Evolutionary conservation across 495 filamentous ascomycete genomes (phyloP).

Genomic region (Recurvomyces mirabilis): DNA sequence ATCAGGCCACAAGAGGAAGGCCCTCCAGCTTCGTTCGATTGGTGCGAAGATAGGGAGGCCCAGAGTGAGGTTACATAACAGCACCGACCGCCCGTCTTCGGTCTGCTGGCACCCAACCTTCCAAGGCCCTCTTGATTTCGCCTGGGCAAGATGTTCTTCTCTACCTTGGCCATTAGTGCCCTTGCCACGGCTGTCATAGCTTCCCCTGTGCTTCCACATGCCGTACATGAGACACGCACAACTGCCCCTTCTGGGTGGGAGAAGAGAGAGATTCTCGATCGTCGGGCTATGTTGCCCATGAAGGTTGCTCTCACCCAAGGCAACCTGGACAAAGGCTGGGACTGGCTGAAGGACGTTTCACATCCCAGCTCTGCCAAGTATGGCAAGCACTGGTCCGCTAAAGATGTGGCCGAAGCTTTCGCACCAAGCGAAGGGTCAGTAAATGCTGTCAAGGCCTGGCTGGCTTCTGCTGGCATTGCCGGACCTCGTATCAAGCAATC

Average conservation of each 20-base stretch:
- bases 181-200: background rate
- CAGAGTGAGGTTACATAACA: too few species aligned
- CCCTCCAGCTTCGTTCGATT: too few species aligned
- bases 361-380: conserved; percentile 20
- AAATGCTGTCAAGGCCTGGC: conserved; percentile 17
- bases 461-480: conserved; percentile 13
- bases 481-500: conserved; percentile 12
- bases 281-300: conserved; percentile 14
- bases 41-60: too few species aligned
- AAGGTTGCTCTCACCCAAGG: conserved; percentile 16
- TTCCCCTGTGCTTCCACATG: background rate
- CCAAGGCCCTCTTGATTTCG: too few species aligned
- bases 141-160: too few species aligned
- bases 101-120: too few species aligned
- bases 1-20: too few species aligned
- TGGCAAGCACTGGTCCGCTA: conserved; percentile 22
- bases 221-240: conserved; percentile 10
- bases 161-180: background rate
- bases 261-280: conserved; percentile 9
- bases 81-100: too few species aligned
- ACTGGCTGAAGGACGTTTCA: conserved; percentile 18
- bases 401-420: conserved; percentile 21
- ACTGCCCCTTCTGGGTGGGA: conserved; percentile 5
- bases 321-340: conserved; percentile 15
- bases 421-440: conserved; percentile 13